Evolutionary conservation across 1,139 yeast genomes (phyloP), one percentile per base, ranked within the genome.

Genomic region (Taphrina betulina): DNA sequence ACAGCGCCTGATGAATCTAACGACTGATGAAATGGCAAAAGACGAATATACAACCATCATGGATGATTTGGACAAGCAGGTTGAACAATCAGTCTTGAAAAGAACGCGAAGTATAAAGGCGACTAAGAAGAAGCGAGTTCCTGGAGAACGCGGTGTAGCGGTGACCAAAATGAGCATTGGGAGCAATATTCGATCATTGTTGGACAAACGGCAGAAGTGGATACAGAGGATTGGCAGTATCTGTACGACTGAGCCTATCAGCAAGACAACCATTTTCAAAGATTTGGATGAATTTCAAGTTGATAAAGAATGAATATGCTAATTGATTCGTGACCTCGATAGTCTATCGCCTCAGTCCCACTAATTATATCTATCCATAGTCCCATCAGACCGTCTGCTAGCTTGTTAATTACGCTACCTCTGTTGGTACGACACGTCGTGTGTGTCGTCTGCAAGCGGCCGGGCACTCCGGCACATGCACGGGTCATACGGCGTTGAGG

Each of bases 11-110:
- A 72, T 83, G 24, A 95, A 95, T 0, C 65, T 84, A 0, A 78
- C 90, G n/a, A 92, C 89, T 65, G 95, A 86, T 60, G 95, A 87
- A 65, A 76, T 94, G 65, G 96, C 97, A 23, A 92, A 92, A 80
- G 96, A 92, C 68, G 98, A 94, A 68, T 94, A 88, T 68, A 75
- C 83, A 57, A 85, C 94, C 12, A 89, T 94, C 57, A 71, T 90
- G 60, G 97, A 92, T 58, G 97, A 92, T 67, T 75, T 94, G 63
- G 96, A 94, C 68, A 92, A 90, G 67, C 98, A 94, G 70, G 92
- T 92, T 24, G 98, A 94, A 68, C 97, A 88, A 69, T 92, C 95
- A 10, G 92, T 89, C 67, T 74, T 85, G 64, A 86, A 90, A 69
- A 76, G 96, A 59, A 78, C 86, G 60, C 81, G 90, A 64, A 88